Percentiles rank a stretch among this genome's conserved stretches.
Evolutionary conservation across 139 green algal genomes (phyloP).

Genomic region (Gonium pectorale): DNA sequence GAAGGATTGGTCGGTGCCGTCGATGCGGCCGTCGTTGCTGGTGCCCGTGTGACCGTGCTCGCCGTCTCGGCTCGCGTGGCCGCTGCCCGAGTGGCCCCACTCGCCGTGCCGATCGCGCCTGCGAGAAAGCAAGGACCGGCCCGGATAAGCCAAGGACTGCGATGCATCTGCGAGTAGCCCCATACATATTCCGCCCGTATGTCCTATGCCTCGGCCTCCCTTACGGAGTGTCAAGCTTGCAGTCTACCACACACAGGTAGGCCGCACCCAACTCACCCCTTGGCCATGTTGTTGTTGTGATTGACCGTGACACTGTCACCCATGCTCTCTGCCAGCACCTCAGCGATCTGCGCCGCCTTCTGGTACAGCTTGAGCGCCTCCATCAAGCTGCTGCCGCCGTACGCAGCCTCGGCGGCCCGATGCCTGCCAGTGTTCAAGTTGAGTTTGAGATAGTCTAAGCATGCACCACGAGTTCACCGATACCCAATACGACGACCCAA

Average conservation of each 20-base stretch:
- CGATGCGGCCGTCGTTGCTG: conserved; percentile 35
- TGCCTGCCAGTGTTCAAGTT: too few relatives aligned
- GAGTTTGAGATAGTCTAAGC: too few relatives aligned
- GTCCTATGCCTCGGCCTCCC: too few relatives aligned
- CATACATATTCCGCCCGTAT: too few relatives aligned
- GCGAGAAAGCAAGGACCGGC: neutral
- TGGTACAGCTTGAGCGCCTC: conserved; percentile 63
- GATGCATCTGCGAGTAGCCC: too few relatives aligned
- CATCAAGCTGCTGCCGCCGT: conserved; percentile 52
- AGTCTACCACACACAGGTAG: too few relatives aligned
- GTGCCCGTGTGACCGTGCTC: neutral
- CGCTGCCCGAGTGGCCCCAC: neutral
- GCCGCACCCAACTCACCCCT: conserved; percentile 14
- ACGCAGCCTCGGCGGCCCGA: conserved; percentile 54
- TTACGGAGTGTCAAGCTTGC: too few relatives aligned
- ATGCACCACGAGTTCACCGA: too few relatives aligned
- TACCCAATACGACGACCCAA: too few relatives aligned
- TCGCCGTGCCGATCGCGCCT: conserved; percentile 8
- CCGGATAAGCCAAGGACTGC: too few relatives aligned
- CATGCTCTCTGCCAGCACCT: conserved; percentile 54
- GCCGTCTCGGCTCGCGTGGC: neutral
- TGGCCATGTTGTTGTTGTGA: neutral
- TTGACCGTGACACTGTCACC: neutral
- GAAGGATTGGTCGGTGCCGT: conserved; percentile 47
- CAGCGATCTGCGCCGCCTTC: conserved; percentile 57